These are phyloP conservation scores for Aegilops umbellulata DNA, from an alignment of 176 grass and related monocot species.

Conservation along the genomic window DNA sequence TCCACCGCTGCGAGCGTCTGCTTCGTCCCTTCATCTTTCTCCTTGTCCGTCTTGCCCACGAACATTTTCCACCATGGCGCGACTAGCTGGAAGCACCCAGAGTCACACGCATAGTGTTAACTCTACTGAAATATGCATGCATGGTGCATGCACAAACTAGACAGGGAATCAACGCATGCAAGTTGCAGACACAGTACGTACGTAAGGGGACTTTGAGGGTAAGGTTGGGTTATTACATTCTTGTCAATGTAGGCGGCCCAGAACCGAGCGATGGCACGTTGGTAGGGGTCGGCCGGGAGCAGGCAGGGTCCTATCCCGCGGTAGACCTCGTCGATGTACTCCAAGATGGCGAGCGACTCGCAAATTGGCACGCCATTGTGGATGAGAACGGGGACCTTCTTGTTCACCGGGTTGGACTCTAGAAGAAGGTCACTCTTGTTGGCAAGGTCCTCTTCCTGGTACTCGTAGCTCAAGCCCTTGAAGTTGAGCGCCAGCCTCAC, in stretches of 20 bases:
- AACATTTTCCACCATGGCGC: not conserved
- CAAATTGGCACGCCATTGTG: not conserved
- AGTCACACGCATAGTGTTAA: no score
- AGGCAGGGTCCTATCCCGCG: not conserved
- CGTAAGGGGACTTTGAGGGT: no score
- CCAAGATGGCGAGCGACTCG: not conserved
- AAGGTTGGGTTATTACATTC: no score
- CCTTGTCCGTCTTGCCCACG: not conserved
- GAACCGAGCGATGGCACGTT: no score
- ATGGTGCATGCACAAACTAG: no score
- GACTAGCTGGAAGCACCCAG: not conserved
- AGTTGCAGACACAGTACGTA: no score
- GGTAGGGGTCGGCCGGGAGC: not conserved
- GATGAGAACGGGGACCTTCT: not conserved
- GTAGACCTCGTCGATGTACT: not conserved
- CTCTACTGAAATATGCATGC: no score
- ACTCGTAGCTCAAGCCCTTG: not conserved
- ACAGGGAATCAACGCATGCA: no score
- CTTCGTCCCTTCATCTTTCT: not conserved
- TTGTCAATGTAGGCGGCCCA: no score
- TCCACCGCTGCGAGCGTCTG: not conserved
- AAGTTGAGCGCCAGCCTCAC: not conserved
- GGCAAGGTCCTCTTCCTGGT: not conserved
- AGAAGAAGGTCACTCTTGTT: not conserved
- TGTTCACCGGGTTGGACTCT: not conserved